Base-by-base conservation (phyloP, 139 green algal species). In the Picochlorum costavermella region DNA sequence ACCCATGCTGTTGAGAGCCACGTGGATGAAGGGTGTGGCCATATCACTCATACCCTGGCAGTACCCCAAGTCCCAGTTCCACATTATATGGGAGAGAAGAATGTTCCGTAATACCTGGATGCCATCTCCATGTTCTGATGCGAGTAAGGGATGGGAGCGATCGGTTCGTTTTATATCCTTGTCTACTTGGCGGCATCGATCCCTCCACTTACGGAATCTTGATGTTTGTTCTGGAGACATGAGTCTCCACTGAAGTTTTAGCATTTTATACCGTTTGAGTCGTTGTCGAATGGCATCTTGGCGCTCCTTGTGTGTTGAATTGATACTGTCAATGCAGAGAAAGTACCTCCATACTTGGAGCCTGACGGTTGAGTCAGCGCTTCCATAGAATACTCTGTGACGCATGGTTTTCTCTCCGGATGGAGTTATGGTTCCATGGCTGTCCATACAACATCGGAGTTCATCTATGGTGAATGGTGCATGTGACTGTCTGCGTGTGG, bases 31-130 rank as follows among this genome's bases (percentile, higher is more conserved):
- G 17, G 88, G 88, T 5, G 83, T 51, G 10, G 76, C 68, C 50
- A 95, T 68, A 71, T 95, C 88, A 46, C 67, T 84, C 88, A 95
- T 95, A 46, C 88, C 84, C 77, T 95, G 90, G 67, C 77, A 90
- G 67, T 96, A 96, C 11, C 88, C 83, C 43, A 96, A 73, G 70
- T 96, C 86, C 37, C 84, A 84, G 73, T 96, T 95, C 80, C 84
- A 96, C 67, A 89, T 75, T 23, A 74, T 49, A 67, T 96, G 92
- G 4, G 76, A 81, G 16, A 93, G 78, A 57, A 90, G 76, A 26
- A 90, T 74, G 48, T 59, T 51, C 11, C 77, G 71, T 56, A 90
- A 61, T 56, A 65, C 58, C 4, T 28, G 26, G 6, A 60, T 50
- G n/a, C 63, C 58, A 43, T 67, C 43, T 55, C 73, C 55, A n/a